Evolutionary conservation across 345 rosid genomes (phyloP).

Genomic region (Corymbia maculata): DNA sequence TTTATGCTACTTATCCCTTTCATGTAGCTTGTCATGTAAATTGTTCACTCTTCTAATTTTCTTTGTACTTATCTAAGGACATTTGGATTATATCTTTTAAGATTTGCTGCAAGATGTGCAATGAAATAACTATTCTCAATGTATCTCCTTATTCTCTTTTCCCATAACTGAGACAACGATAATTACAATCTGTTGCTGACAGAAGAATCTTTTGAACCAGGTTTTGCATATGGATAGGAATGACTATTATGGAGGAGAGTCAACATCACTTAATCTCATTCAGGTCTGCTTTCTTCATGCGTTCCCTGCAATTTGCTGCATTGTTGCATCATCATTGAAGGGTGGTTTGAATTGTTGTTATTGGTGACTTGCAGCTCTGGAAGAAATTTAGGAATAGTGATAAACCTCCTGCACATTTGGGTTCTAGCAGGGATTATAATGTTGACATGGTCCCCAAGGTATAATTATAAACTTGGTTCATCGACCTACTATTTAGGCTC

Average conservation of each 20-base stretch:
- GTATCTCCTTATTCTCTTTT: neutral
- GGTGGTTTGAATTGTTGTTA: neutral
- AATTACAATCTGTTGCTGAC: neutral
- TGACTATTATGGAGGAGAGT: slow-evolving; percentile 97
- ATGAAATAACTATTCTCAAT: neutral
- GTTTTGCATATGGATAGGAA: slow-evolving; percentile 98
- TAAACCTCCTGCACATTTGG: slow-evolving; percentile 84
- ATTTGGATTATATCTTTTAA: neutral
- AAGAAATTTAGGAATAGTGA: slow-evolving; percentile 85
- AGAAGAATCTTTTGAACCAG: slow-evolving; percentile 16
- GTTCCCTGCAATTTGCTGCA: neutral
- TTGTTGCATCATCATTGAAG: neutral
- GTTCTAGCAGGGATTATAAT: slow-evolving; percentile 92
- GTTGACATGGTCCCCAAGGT: slow-evolving; percentile 99
- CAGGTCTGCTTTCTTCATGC: slow-evolving; percentile 40
- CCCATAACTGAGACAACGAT: neutral
- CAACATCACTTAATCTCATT: slow-evolving; percentile 90
- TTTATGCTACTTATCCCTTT: neutral
- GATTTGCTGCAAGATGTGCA: neutral
- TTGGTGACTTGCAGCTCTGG: slow-evolving; percentile 61
- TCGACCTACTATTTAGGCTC: neutral
- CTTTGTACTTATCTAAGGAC: neutral
- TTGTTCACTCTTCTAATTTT: neutral
- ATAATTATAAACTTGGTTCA: neutral
- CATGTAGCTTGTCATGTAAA: neutral